Base-by-base conservation (phyloP, 257 asterid species). In the Gynochthodes officinalis region DNA sequence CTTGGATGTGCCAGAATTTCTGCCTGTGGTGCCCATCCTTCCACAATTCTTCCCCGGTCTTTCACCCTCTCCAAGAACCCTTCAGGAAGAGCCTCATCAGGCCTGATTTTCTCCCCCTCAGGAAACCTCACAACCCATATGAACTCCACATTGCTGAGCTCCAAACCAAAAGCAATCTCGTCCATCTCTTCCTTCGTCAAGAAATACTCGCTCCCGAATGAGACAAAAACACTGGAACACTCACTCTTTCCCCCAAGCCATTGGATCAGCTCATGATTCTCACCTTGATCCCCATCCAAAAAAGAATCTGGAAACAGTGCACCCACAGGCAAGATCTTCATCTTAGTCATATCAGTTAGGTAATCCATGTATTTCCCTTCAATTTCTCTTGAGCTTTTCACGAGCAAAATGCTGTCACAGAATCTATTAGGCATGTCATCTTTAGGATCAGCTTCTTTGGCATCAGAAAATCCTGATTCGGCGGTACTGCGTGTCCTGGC, bases 401-500 rank as follows among this genome's bases (percentile, higher is more conserved):
- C 4, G 7, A 71, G 40, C 11, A 71, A 3, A 15, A 78, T 13
- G 10, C 35, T 42, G 2, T 64, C 73, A 14, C 49, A 60, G 1
- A 5, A 16, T 12, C 46, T 62, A 44, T 30, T 3, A 1, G 15
- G 58, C 13, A 55, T 15, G 4, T 48, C 79, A 5, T 49, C 78
- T 6, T 79, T 84, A 0, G 69, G 57, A 0, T 27, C 40, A 25
- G 0, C 33, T 65, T 65, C 57, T n/a, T 27, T 79, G 2, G 43
- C 75, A 10, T 84, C 88, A 0, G 67, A 44, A 18, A 69, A 76
- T 42, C 42, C 67, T 32, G 71, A 70, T 13, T 82, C 75, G 0
- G 3, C 48, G 50, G 5, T 30, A 0, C 42, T 58, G 2, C 32
- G 4, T 28, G 64, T 75, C 76, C 48, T 74, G 16, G 79, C 46